A percentile compares a stretch with the other conserved stretches of the same genome.
Conservation (phyloP, 2,329 filamentous ascomycete genomes). For the Colletotrichum sp. region DNA sequence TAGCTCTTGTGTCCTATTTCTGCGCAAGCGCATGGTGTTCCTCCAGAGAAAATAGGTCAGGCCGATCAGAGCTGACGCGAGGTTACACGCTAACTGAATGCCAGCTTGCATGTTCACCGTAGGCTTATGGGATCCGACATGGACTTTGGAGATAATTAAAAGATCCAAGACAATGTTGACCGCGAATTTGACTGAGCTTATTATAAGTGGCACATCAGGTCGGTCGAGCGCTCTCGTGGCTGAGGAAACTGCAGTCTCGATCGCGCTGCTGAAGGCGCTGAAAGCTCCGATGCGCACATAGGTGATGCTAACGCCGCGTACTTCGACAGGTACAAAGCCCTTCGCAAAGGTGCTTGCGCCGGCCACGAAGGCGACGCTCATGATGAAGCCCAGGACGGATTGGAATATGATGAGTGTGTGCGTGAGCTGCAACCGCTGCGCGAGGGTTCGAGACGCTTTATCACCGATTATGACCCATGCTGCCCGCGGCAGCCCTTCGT, state of each 20-base stretch:
- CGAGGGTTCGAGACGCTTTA: slow-evolving; percentile 54
- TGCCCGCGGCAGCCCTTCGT: slow-evolving; percentile 73
- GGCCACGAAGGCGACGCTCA: slow-evolving; percentile 64
- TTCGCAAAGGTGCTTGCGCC: slow-evolving; percentile 60
- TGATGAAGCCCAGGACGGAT: slow-evolving; percentile 57
- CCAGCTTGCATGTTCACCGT: slow-evolving; percentile 69
- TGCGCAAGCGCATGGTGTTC: slow-evolving; percentile 31
- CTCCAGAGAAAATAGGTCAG: slow-evolving; percentile 64
- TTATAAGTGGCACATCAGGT: slow-evolving; percentile 71
- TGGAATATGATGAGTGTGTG: slow-evolving; percentile 71
- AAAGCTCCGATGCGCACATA: slow-evolving; percentile 73
- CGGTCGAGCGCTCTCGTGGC: slow-evolving; percentile 70
- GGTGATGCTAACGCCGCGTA: slow-evolving; percentile 59
- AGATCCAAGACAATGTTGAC: slow-evolving; percentile 73
- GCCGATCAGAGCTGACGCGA: slow-evolving; percentile 59
- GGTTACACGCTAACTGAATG: slow-evolving; percentile 66
- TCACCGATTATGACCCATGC: slow-evolving; percentile 75
- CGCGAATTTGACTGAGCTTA: slow-evolving; percentile 67
- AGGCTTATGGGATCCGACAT: slow-evolving; percentile 58
- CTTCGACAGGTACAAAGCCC: slow-evolving; percentile 67
- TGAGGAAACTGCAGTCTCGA: slow-evolving; percentile 67
- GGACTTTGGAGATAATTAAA: slow-evolving; percentile 69
- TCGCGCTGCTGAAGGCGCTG: slow-evolving; percentile 63
- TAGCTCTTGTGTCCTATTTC: not conserved
- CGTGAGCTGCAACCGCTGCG: slow-evolving; percentile 61